phyloP scores from a whole-genome alignment of 305 asterid genomes.

The Withania somnifera region DNA sequence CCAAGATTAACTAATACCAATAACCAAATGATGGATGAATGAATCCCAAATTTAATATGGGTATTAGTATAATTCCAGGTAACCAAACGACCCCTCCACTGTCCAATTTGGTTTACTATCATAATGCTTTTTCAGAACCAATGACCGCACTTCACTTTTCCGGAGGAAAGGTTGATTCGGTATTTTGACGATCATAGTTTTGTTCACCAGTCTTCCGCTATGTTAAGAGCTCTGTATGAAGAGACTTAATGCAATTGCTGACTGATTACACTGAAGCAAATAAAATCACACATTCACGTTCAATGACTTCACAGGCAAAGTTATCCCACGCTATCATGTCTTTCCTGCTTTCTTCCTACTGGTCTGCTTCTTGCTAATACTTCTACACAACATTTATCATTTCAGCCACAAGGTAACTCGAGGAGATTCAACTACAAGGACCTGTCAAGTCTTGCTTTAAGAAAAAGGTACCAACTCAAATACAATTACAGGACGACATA shows the following conservation, averaged over 20 bases:
- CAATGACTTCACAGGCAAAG: too few species aligned
- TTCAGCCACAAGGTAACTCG: too few species aligned
- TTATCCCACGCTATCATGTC: too few species aligned
- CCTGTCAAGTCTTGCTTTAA: too few species aligned
- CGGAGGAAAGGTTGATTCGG: not conserved
- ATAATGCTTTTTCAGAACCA: not conserved
- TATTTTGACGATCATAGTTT: not conserved
- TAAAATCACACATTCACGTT: not conserved
- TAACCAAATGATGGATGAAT: not conserved
- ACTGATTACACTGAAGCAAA: not conserved
- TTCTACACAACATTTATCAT: too few species aligned
- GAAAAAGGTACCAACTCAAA: too few species aligned
- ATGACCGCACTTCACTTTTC: not conserved
- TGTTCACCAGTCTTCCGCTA: not conserved
- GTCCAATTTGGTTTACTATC: not conserved
- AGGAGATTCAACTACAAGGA: too few species aligned
- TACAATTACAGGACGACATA: too few species aligned
- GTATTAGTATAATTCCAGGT: not conserved
- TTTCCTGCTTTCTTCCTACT: too few species aligned
- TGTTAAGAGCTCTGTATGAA: not conserved
- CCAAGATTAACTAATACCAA: not conserved
- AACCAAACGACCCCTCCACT: not conserved
- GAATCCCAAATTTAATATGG: not conserved
- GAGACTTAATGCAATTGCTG: not conserved
- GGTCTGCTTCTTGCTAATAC: too few species aligned